Base-by-base conservation (phyloP, 495 filamentous ascomycete species). In the Astrothelium macrocarpum region DNA sequence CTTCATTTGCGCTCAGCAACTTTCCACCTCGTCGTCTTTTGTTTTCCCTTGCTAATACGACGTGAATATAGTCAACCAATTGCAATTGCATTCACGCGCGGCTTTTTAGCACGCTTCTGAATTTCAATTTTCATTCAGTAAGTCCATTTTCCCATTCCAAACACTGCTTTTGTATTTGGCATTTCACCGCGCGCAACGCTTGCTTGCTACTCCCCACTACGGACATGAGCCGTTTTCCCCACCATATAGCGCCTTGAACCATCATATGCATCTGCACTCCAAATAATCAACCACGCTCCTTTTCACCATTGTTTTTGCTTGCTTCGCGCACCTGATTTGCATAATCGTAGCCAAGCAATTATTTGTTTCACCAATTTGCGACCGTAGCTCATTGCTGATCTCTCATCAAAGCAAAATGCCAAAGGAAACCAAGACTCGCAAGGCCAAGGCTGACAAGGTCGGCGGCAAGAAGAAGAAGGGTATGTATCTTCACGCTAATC, bases 391-490 rank as follows among this genome's bases (percentile, higher is more conserved):
- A 9, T 28, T 28, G 5, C 25, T 11, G 29, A 59, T 36, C 18
- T 43, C 23, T 31, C 62, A 20, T 64, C 59, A 60, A 67, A 64
- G 75, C 80, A 86, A 65, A 66, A 92, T 93, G 88, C 87, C 87
- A 75, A 90, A 90, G 81, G 85, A 85, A 66, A 85, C 80, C 71
- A 85, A 85, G 75, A 64, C 71, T 49, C 72, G 76, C 75, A 86
- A 85, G 78, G 70, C 71, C 64, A 60, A 65, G 70, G 69, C 70
- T 64, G 69, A 63, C 69, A 74, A 73, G 66, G 64, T 68, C 43
- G 74, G 74, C 64, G 74, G 77, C 68, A 87, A 89, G 81, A 89
- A 86, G 82, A 92, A 91, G 87, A 91, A 91, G 83, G 89, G 89
- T 90, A 79, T 69, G 83, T 77, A 70, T 60, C 28, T 39, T 56